These are phyloP conservation scores for Paraleonurus japonicus DNA, from an alignment of 257 asterid species.

Conservation along the genomic window DNA sequence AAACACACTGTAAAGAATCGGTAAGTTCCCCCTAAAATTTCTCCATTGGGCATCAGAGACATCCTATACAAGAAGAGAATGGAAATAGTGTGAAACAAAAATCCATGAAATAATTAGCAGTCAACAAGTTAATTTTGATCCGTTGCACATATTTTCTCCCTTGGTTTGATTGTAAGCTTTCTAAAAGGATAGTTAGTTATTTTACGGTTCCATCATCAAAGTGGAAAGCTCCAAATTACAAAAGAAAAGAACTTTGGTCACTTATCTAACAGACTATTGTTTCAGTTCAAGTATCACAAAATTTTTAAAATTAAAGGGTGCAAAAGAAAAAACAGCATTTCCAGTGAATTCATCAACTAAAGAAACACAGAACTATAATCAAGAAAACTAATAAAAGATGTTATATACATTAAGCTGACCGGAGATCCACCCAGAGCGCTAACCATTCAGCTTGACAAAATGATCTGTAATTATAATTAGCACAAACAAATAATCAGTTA, in stretches of 20 bases:
- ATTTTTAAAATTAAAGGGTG: not conserved
- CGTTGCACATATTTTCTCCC: not conserved
- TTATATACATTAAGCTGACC: constrained; percentile 57
- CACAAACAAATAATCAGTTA: too few relatives aligned
- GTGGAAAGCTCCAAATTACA: constrained; percentile 5
- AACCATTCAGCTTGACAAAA: constrained; percentile 58
- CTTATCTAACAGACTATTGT: not conserved
- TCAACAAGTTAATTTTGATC: not conserved
- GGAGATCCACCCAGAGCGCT: constrained; percentile 73
- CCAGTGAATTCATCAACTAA: not conserved
- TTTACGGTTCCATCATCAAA: not conserved
- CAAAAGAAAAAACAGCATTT: not conserved
- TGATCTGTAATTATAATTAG: too few relatives aligned
- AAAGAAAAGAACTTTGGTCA: not conserved
- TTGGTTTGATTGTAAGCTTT: not conserved
- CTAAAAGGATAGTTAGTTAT: not conserved
- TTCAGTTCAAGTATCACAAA: not conserved
- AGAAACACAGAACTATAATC: too few relatives aligned
- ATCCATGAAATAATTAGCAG: too few relatives aligned
- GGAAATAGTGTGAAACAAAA: too few relatives aligned
- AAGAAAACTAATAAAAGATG: not conserved
- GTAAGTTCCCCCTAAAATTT: too few relatives aligned
- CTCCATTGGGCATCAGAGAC: too few relatives aligned
- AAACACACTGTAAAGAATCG: too few relatives aligned
- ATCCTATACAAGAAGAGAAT: too few relatives aligned